These are phyloP conservation scores for Lentinula guzmanii DNA, from an alignment of 768 basidiomycete species.

Conservation along the genomic window DNA sequence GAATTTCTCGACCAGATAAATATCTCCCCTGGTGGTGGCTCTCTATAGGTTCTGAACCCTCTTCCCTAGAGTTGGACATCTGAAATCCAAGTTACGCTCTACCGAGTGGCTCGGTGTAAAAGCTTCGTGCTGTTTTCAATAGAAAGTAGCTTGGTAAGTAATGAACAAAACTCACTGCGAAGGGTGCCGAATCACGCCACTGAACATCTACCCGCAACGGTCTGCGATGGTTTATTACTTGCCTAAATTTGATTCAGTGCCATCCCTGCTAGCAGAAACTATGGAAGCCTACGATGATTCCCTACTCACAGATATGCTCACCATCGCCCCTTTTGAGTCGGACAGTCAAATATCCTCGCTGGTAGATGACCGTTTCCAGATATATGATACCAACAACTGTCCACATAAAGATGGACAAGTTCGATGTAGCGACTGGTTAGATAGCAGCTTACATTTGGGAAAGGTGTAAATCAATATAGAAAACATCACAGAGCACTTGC, in stretches of 20 bases:
- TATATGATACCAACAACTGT: slow-evolving; percentile 23
- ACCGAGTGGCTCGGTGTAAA: slow-evolving; percentile 26
- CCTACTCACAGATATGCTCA: slow-evolving; percentile 29
- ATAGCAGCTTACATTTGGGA: too few relatives aligned
- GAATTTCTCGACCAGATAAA: background rate
- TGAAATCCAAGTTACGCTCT: background rate
- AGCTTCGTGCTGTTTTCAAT: slow-evolving; percentile 42
- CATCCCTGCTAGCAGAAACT: slow-evolving; percentile 22
- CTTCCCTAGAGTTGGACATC: too few relatives aligned
- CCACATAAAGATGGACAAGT: too few relatives aligned
- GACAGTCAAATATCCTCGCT: slow-evolving; percentile 22
- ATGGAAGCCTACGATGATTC: slow-evolving; percentile 26
- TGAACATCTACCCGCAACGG: slow-evolving; percentile 22
- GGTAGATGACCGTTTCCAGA: slow-evolving; percentile 31
- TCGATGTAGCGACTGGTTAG: too few relatives aligned
- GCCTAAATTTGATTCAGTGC: slow-evolving; percentile 25
- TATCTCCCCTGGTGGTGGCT: too few relatives aligned
- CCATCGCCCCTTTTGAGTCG: slow-evolving; percentile 24
- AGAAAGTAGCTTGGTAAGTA: slow-evolving; percentile 21
- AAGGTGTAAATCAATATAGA: too few relatives aligned
- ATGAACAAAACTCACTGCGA: too few relatives aligned
- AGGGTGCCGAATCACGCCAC: slow-evolving; percentile 23
- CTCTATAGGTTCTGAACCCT: too few relatives aligned
- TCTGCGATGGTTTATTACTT: slow-evolving; percentile 21
- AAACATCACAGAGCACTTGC: too few relatives aligned